Evolutionary conservation across 2,329 filamentous ascomycete genomes (phyloP).

Genomic region (Byssochlamys sp.): DNA sequence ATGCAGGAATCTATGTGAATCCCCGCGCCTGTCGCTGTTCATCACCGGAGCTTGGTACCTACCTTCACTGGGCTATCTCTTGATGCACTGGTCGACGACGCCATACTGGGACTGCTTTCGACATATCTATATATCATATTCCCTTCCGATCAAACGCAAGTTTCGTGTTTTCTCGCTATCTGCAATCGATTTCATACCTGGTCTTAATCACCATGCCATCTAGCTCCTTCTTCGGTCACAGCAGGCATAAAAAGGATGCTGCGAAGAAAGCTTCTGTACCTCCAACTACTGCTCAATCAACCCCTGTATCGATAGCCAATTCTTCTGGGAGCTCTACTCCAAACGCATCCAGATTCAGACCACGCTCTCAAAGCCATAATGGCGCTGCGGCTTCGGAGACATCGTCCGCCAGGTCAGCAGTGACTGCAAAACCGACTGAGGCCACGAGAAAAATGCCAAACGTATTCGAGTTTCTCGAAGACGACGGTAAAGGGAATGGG

Average conservation of each 20-base stretch:
- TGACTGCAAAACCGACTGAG: conserved; percentile 1
- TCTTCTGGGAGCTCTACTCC: conserved; percentile 1
- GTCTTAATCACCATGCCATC: neutral
- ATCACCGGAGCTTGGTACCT: neutral
- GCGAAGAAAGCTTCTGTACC: neutral
- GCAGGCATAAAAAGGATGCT: neutral
- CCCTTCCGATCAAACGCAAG: neutral
- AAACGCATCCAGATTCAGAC: neutral
- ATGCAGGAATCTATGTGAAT: neutral
- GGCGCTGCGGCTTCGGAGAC: neutral
- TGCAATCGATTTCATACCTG: neutral
- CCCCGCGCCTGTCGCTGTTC: neutral
- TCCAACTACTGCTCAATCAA: conserved; percentile 1
- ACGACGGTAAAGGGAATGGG: conserved; percentile 5
- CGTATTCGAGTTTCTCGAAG: conserved; percentile 33
- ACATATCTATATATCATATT: neutral
- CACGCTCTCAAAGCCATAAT: conserved; percentile 5
- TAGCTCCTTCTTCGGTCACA: neutral
- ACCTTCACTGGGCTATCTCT: neutral
- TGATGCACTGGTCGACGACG: neutral
- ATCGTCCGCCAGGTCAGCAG: conserved; percentile 3
- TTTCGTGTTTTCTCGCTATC: neutral
- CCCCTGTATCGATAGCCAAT: neutral
- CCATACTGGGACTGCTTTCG: neutral
- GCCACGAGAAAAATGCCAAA: conserved; percentile 15